phyloP scores from a whole-genome alignment of 1,284 basidiomycete species.

The Singerocomus rubriflavus region DNA sequence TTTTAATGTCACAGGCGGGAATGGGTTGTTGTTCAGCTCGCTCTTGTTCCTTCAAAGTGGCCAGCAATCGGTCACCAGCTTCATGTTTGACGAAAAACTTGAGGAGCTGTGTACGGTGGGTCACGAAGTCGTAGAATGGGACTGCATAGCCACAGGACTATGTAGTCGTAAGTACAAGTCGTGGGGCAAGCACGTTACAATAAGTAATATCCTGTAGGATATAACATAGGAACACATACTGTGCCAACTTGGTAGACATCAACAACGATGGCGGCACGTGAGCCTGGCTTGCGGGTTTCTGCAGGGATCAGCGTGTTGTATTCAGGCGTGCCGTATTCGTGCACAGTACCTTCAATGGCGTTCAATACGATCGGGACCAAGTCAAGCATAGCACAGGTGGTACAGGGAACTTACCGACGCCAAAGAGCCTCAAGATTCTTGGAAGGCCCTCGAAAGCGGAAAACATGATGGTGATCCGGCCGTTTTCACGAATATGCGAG shows the following conservation, averaged over 20 bases:
- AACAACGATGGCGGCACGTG: constrained; percentile 49
- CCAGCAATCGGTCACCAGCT: constrained; percentile 20
- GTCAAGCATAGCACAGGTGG: not conserved
- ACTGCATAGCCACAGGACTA: constrained; percentile 57
- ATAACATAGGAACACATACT: constrained; percentile 34
- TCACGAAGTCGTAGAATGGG: constrained; percentile 47
- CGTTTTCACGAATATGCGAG: constrained; percentile 54
- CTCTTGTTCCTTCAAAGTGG: not conserved
- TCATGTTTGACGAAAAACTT: constrained; percentile 32
- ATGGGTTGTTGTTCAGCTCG: not conserved
- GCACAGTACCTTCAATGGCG: constrained; percentile 40
- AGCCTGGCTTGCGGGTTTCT: constrained; percentile 45
- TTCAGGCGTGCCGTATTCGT: constrained; percentile 52
- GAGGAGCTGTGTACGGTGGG: constrained; percentile 42
- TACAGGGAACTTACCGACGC: constrained; percentile 36
- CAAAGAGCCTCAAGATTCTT: constrained; percentile 48
- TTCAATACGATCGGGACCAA: constrained; percentile 3
- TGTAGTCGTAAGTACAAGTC: not conserved
- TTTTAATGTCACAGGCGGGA: constrained; percentile 2
- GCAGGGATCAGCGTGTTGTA: constrained; percentile 44
- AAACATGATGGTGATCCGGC: constrained; percentile 53
- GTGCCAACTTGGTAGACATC: constrained; percentile 50
- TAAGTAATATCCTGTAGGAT: not conserved
- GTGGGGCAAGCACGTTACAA: not conserved
- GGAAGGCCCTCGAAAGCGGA: constrained; percentile 53